Evolutionary conservation across 73 alveolate species (phyloP).

Genomic region (Tetrahymena thermophila): DNA sequence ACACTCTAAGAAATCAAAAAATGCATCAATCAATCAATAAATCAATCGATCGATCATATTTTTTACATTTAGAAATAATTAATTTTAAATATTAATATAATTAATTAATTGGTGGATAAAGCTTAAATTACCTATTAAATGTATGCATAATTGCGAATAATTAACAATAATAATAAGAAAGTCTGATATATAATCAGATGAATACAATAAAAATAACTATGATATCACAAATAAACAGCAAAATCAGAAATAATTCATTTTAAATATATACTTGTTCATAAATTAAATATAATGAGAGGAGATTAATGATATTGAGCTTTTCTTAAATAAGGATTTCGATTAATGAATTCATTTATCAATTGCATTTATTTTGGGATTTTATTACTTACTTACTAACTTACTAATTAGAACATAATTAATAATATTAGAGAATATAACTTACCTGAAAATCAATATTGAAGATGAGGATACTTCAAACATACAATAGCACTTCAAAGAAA

Average conservation of each 20-base stretch:
- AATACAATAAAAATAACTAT: too few species aligned
- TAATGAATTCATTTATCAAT: background rate
- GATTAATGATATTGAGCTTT: background rate
- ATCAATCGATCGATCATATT: too few species aligned
- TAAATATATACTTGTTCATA: too few species aligned
- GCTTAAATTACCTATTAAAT: background rate
- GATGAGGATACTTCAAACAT: background rate
- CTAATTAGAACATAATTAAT: background rate
- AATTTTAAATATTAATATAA: too few species aligned
- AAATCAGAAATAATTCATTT: background rate
- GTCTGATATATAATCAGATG: too few species aligned
- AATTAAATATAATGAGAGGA: background rate
- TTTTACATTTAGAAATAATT: too few species aligned
- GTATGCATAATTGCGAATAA: background rate
- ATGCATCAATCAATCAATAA: too few species aligned
- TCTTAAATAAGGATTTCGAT: background rate
- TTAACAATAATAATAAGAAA: too few species aligned
- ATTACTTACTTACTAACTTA: background rate
- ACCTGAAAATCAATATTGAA: background rate
- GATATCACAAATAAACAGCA: background rate
- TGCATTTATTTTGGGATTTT: background rate
- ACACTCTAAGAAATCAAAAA: too few species aligned
- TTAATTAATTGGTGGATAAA: background rate
- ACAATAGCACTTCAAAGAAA: background rate
- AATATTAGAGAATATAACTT: background rate